phyloP scores from a whole-genome alignment of 768 basidiomycete species.

The Dentipellis sp. region DNA sequence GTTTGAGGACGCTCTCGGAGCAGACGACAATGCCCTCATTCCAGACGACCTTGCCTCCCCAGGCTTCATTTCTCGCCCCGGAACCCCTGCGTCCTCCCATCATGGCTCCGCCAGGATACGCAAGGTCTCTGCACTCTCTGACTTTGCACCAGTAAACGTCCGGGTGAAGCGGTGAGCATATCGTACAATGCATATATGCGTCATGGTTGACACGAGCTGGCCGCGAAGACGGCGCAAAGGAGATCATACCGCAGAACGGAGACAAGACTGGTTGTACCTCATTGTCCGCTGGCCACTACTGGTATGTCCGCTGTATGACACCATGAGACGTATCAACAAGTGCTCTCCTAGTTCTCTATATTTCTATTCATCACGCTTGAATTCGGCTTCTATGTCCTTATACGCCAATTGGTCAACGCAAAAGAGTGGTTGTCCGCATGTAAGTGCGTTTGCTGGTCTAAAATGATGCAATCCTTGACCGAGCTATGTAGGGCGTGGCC shows the following conservation, averaged over 20 bases:
- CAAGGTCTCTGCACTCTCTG: conserved; percentile 77
- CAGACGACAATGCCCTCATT: conserved; percentile 44
- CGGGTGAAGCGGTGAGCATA: conserved; percentile 59
- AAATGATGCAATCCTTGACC: conserved; percentile 1
- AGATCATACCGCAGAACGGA: conserved; percentile 24
- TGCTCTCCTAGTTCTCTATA: conserved; percentile 54
- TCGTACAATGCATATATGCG: not conserved
- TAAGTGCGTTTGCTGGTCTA: conserved; percentile 23
- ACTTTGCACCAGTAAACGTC: conserved; percentile 87
- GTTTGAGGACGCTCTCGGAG: conserved; percentile 64
- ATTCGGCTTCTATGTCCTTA: conserved; percentile 80
- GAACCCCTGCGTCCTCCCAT: conserved; percentile 12
- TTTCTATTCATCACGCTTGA: conserved; percentile 76
- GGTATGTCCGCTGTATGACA: conserved; percentile 30
- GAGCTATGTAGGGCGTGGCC: conserved; percentile 61
- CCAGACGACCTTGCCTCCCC: conserved; percentile 25
- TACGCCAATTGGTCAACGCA: conserved; percentile 87
- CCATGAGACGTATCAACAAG: not conserved
- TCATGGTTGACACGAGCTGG: not conserved
- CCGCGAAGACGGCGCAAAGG: conserved; percentile 28
- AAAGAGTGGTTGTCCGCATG: conserved; percentile 92
- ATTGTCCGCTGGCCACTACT: conserved; percentile 83
- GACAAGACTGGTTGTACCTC: conserved; percentile 68
- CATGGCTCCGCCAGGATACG: conserved; percentile 41
- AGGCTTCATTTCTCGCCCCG: conserved; percentile 18